Percentiles rank a stretch among this genome's conserved stretches.
Conservation (phyloP, 805 yeast genomes). For the Zygoascus biomembranicola region DNA sequence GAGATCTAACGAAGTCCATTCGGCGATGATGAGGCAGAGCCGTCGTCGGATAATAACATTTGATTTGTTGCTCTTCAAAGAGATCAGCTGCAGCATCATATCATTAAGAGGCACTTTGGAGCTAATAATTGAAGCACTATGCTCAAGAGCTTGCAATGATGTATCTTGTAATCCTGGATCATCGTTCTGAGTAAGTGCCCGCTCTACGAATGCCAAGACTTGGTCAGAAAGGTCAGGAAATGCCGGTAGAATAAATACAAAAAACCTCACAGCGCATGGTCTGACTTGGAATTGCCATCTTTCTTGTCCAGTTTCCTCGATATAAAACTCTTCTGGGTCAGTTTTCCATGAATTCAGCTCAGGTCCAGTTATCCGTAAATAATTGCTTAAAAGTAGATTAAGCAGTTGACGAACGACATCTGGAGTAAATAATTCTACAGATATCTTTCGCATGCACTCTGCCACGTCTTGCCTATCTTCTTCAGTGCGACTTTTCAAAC, state of each 20-base stretch:
- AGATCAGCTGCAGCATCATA: slow-evolving; percentile 47
- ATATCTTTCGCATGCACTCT: slow-evolving; percentile 30
- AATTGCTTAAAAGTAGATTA: slow-evolving; percentile 62
- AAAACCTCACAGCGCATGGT: slow-evolving; percentile 81
- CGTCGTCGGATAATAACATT: slow-evolving; percentile 64
- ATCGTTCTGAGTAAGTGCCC: slow-evolving; percentile 30
- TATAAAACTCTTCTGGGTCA: slow-evolving; percentile 92
- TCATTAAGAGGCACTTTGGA: slow-evolving; percentile 62
- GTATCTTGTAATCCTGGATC: slow-evolving; percentile 70
- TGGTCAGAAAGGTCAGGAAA: slow-evolving; percentile 30
- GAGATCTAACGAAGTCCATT: slow-evolving; percentile 53
- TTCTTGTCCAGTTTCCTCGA: slow-evolving; percentile 44
- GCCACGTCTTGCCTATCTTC: slow-evolving; percentile 56
- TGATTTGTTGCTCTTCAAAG: slow-evolving; percentile 53
- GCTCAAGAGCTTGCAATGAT: slow-evolving; percentile 72
- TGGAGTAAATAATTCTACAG: slow-evolving; percentile 49
- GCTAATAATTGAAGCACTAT: slow-evolving; percentile 58
- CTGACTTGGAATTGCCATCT: slow-evolving; percentile 76
- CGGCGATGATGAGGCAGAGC: slow-evolving; percentile 63
- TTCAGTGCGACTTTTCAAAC: slow-evolving; percentile 46
- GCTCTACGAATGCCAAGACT: slow-evolving; percentile 40
- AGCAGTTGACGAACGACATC: slow-evolving; percentile 49
- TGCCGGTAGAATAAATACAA: slow-evolving; percentile 59
- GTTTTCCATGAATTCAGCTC: slow-evolving; percentile 76
- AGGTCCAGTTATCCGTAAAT: slow-evolving; percentile 60